Evolutionary conservation across 345 rosid genomes (phyloP).

Genomic region (Melastoma malabathricum): DNA sequence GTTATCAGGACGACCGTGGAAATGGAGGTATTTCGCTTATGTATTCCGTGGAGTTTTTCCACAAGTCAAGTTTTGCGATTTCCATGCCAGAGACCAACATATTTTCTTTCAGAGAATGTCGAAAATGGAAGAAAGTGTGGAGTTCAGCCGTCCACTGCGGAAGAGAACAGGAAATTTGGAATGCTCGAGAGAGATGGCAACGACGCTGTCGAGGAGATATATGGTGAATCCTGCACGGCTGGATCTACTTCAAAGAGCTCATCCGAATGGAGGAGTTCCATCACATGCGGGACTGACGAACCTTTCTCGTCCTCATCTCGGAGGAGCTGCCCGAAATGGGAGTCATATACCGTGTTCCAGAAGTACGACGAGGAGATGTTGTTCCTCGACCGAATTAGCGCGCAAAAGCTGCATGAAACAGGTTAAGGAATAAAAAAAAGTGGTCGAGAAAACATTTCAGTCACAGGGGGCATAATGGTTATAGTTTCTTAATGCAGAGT

Average conservation of each 20-base stretch:
- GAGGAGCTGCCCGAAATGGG: constrained; percentile 95
- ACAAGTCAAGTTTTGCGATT: too few relatives aligned
- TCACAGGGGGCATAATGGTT: too few relatives aligned
- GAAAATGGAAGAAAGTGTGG: background rate
- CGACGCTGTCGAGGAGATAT: constrained; percentile 19
- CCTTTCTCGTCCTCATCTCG: constrained; percentile 92
- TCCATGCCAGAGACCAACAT: too few relatives aligned
- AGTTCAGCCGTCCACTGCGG: background rate
- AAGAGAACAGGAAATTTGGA: constrained; percentile 3
- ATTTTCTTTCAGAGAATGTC: too few relatives aligned
- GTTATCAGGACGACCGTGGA: too few relatives aligned
- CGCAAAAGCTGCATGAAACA: constrained; percentile 91
- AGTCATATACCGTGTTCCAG: constrained; percentile 88
- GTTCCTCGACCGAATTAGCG: constrained; percentile 63
- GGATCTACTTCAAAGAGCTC: constrained; percentile 99
- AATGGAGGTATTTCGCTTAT: too few relatives aligned
- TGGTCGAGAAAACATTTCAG: too few relatives aligned
- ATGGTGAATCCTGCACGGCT: constrained; percentile 66
- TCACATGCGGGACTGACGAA: constrained; percentile 57
- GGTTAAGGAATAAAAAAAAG: constrained; percentile 14
- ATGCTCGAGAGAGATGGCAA: background rate
- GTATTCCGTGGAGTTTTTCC: too few relatives aligned
- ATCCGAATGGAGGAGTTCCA: constrained; percentile 95
- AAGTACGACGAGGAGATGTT: constrained; percentile 97
- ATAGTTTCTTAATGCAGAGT: constrained; percentile 25